Evolutionary conservation across 768 basidiomycete genomes (phyloP).

Genomic region (Boletus rex-veris): DNA sequence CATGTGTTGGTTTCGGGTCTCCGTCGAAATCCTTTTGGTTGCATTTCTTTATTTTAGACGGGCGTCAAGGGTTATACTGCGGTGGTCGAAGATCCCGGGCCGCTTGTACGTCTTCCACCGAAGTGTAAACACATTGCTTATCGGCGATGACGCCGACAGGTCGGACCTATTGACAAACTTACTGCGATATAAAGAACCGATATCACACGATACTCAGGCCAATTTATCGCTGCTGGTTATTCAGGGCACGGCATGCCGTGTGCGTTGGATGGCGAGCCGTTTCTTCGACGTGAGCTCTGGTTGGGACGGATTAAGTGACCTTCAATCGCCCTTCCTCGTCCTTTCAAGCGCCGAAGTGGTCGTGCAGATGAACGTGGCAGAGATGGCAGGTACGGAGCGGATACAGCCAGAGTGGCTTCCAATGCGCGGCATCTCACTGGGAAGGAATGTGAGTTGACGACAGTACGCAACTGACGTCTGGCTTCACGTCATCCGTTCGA

Average conservation of each 20-base stretch:
- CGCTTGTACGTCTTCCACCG: constrained; percentile 46
- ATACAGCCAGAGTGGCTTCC: constrained; percentile 61
- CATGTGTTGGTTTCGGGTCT: neutral
- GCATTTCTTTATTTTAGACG: constrained; percentile 42
- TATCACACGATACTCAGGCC: constrained; percentile 43
- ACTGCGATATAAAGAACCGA: constrained; percentile 11
- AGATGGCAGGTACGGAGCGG: constrained; percentile 46
- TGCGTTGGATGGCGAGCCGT: constrained; percentile 53
- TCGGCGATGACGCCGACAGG: constrained; percentile 34
- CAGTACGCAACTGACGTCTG: neutral
- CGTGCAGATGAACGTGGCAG: constrained; percentile 53
- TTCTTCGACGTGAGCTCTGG: too few relatives aligned
- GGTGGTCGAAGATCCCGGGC: constrained; percentile 54
- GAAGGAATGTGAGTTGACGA: constrained; percentile 7
- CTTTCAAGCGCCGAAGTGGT: constrained; percentile 55
- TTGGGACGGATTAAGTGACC: neutral
- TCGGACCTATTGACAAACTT: constrained; percentile 53
- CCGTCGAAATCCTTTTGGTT: neutral
- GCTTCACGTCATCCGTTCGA: too few relatives aligned
- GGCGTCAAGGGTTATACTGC: constrained; percentile 86
- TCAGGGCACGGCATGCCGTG: constrained; percentile 81
- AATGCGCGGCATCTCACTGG: constrained; percentile 45
- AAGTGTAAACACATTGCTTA: neutral
- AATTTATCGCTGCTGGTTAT: constrained; percentile 72
- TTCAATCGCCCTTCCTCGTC: neutral